Base-by-base conservation (phyloP, 2,329 filamentous ascomycete genomes). In the Aspergillus carbonarius region DNA sequence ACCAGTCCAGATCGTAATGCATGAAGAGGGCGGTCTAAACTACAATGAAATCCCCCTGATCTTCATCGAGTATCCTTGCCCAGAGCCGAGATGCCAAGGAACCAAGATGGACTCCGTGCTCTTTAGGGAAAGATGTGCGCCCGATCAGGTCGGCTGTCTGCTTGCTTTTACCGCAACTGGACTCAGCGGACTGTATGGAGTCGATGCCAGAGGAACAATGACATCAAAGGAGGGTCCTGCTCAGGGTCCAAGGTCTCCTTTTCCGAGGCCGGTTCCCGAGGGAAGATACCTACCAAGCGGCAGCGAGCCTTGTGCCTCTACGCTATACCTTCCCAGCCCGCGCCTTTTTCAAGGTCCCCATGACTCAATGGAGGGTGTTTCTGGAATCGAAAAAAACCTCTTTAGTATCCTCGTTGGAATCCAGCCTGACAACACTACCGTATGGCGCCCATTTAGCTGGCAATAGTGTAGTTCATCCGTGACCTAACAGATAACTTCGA, bases 211-310 rank as follows among this genome's bases (percentile, higher is more conserved):
- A 39, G 35, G 23, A 18, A 40, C 50, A 40, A 44, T 54, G 51
- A 54, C 51, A 44, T 54, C 51, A 54, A 54, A 8, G 25, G 51
- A 37, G 30, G 30, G 34, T 52, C 34, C 39, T 27, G 34, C 9
- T 37, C 48, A 51, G 30, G 48, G 30, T 37, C 30, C 48, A 37
- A 18, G 15, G 13, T 35, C 17, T 32, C 32, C 32, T n/a, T 42
- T 54, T 42, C 37, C 51, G 27, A 54, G 51, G 37, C 51, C 51
- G 40, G 34, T 37, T 35, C 48, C 48, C 32, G 27, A 48, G 27
- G 32, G 15, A 18, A n/a, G 20, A 23, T 23, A 23, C 23, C 27
- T 48, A 48, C 44, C 15, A 25, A 27, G 27, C 44, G 44, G 25
- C 25, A 48, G 32, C 8, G 25, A 32, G 10, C 25, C 18, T 23